Evolutionary conservation across 2,329 filamentous ascomycete genomes (phyloP), one percentile per base, ranked within the genome.

Genomic region (Fusarium domesticum): DNA sequence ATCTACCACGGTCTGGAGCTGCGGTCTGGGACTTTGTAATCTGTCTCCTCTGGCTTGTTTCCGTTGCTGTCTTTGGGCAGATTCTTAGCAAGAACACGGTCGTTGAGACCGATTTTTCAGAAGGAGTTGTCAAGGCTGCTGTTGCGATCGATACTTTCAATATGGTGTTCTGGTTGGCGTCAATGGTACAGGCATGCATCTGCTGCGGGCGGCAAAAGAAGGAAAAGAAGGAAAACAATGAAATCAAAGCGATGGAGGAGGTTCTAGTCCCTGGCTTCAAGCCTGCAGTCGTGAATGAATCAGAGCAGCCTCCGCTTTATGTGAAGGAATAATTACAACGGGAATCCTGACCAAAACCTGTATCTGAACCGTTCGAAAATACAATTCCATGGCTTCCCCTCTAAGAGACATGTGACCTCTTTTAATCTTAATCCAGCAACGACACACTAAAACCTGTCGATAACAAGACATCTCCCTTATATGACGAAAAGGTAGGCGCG

Each of bases 11-110:
- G 5, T 16, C 34, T 6, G 42, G 14, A 7, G 40, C 45, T 4
- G 23, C 31, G 6, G 30, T 18, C 4, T 48, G 48, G 48, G 45
- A 53, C 17, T 25, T 37, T 20, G 31, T 44, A 6, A 15, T 42
- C 10, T 39, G 28, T 19, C 35, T 47, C n/a, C 42, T 51, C 5
- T 53, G 50, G 45, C 50, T 51, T 14, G 50, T 53, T 34, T 30
- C 40, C 6, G 39, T 46, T 12, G 42, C 42, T 11, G 37, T 48
- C 3, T 46, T 51, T 17, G 43, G 34, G 5, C 45, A 49, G 18
- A 34, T 43, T 18, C 28, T 44, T 5, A 43, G 35, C 6, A 41
- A 36, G 2, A 33, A 37, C 6, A 14, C 23, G 2, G 25, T 17
- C 3, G 16, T 35, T 2, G 35, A 43, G 6, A 23, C 31, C 11